Conservation (phyloP, 441 rosid species). For the Populus hybrid region DNA sequence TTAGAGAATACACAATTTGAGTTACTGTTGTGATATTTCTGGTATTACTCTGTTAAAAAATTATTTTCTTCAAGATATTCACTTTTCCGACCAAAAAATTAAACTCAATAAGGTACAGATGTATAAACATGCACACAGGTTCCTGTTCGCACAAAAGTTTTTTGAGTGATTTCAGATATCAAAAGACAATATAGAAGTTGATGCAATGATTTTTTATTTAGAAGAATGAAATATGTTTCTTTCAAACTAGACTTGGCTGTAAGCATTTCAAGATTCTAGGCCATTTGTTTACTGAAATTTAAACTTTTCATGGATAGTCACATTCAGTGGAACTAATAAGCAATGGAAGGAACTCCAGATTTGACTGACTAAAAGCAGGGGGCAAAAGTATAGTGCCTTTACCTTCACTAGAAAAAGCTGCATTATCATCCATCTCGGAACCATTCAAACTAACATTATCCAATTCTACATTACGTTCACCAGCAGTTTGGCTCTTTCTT, state of each 20-base stretch:
- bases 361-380: slow-evolving; percentile 7
- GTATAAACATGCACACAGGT: too few relatives aligned
- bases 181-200: too few relatives aligned
- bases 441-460: slow-evolving; percentile 38
- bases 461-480: slow-evolving; percentile 43
- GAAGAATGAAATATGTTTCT: background rate
- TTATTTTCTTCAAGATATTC: background rate
- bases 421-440: slow-evolving; percentile 52
- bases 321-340: background rate
- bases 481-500: slow-evolving; percentile 57
- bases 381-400: slow-evolving; percentile 23
- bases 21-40: background rate
- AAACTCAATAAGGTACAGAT: background rate
- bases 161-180: too few relatives aligned
- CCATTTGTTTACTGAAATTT: background rate
- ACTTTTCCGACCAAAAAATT: background rate
- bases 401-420: slow-evolving; percentile 67
- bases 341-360: background rate
- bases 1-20: background rate
- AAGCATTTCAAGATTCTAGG: background rate
- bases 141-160: too few relatives aligned
- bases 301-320: background rate
- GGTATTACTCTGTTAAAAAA: background rate
- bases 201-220: background rate
- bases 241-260: background rate